Base-by-base conservation (phyloP, 495 filamentous ascomycete genomes). In the Bombardia bombarda region DNA sequence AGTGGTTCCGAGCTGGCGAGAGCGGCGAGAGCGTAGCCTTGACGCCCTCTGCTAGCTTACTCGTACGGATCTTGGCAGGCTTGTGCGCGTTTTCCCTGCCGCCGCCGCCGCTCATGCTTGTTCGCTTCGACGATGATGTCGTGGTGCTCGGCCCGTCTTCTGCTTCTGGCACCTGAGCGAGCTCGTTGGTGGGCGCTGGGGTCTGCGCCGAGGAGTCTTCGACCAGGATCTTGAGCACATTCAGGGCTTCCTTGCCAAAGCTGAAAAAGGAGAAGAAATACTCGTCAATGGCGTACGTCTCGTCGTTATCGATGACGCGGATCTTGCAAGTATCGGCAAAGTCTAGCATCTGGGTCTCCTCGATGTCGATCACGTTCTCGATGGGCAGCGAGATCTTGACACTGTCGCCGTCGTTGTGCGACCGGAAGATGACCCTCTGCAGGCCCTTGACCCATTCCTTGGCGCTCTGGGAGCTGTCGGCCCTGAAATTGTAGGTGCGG, bases 241-340 rank as follows among this genome's bases (percentile, higher is more conserved):
- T 77, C 41, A 95, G 75, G 5, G 90, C 92, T 45, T 96, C 87
- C 54, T 86, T 80, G 6, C 87, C 87, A 38, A 80, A 84, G 47
- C 79, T 83, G 56, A 95, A 95, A 62, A 97, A 97, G 0, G 90
- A 86, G 60, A 98, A 97, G 57, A 90, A 97, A 61, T 96, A 95
- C 86, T 98, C 92, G 52, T 98, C 92, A 43, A 97, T 87, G 3
- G 87, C 88, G 65, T 82, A 95, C 7, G 88, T 92, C 55, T 96
- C 92, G 42, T 87, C 83, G 48, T 85, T 90, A 50, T 96, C 89
- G 38, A 95, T 78, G 17, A 95, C 87, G 16, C 88, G 75, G 36
- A 98, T 82, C 62, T 93, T 97, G 63, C 95, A 82, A 1, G 92
- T 98, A 42, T 96, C 87, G 17, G 89, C 87, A 63, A 92, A 87